Percentiles rank a stretch among this genome's conserved stretches.
Conservation (phyloP, 164 flowering plant species). For the Piper betle region DNA sequence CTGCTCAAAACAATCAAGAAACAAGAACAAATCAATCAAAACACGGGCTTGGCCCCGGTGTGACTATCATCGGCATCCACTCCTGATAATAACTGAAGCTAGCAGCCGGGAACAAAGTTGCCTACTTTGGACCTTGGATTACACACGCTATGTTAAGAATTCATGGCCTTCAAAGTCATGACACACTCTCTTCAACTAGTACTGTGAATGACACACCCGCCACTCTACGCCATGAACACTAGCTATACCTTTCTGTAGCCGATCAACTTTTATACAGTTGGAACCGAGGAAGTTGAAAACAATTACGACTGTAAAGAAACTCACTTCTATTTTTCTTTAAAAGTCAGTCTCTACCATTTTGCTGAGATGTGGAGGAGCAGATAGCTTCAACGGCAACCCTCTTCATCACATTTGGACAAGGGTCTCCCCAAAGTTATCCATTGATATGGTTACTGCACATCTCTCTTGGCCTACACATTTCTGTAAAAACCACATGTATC, state of each 20-base stretch:
- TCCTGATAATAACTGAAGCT: neutral
- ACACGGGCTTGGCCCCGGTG: neutral
- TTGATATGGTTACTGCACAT: constrained; percentile 68
- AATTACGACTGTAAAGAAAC: neutral
- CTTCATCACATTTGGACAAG: constrained; percentile 82
- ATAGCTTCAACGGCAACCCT: constrained; percentile 81
- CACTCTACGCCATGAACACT: neutral
- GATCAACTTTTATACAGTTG: constrained; percentile 8
- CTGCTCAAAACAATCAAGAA: neutral
- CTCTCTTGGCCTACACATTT: constrained; percentile 62
- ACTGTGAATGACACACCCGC: neutral
- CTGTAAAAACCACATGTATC: constrained; percentile 22
- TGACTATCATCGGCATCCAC: neutral
- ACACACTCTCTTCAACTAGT: neutral
- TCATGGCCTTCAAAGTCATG: neutral
- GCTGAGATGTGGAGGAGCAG: constrained; percentile 23
- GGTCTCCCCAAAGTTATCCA: constrained; percentile 75
- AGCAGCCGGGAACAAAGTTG: neutral
- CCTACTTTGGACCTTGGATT: constrained; percentile 16
- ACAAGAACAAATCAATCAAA: neutral
- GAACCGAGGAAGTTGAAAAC: neutral
- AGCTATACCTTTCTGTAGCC: neutral
- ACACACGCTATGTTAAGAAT: constrained; percentile 2
- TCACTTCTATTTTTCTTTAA: neutral
- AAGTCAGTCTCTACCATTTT: constrained; percentile 13